Evolutionary conservation across 345 rosid species (phyloP), one percentile per base, ranked within the genome.

Genomic region (Firmiana major): DNA sequence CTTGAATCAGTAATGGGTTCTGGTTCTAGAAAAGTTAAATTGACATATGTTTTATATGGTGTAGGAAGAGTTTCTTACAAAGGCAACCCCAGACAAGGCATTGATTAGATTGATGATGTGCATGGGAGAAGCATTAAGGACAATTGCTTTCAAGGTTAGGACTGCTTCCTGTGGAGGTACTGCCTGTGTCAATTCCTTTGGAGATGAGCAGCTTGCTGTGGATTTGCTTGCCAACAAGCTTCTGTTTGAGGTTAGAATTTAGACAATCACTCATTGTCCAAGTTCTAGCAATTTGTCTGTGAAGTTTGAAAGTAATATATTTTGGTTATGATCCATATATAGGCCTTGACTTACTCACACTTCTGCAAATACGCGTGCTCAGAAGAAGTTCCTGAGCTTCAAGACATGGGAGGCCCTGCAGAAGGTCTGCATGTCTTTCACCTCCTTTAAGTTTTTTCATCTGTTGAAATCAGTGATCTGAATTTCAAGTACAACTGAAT

Each of bases 101-200:
- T 80, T 96, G 55, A 84, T 87, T 71, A 87, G 95, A 77, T 62
- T 96, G 83, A 54, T 96, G 85, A 86, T 82, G 86, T 93, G 93
- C 85, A 93, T 93, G 99, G 95, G 97, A 80, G 99, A 96, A 82
- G 99, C 99, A 36, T 66, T 93, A 58, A 90, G 98, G 76, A 96
- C 99, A 42, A 96, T 93, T 63, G 68, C 98, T 66, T 92, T 89
- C 76, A 96, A 96, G 74, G 98, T 96, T 48, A 92, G 94, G 83
- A 96, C 99, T 53, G 98, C 99, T 82, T 93, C 99, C 74, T 96
- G 98, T 79, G 98, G 95, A 73, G 99, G 97, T 81, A 96, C 98
- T 22, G 94, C 96, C 76, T 96, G 99, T 75, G 87, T 96, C 6
- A 96, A 96, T 77, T 81, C 97, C 75, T 96, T 96, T 71, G 98